Base-by-base conservation (phyloP, 73 alveolate species). In the Paramecium sonneborni region DNA sequence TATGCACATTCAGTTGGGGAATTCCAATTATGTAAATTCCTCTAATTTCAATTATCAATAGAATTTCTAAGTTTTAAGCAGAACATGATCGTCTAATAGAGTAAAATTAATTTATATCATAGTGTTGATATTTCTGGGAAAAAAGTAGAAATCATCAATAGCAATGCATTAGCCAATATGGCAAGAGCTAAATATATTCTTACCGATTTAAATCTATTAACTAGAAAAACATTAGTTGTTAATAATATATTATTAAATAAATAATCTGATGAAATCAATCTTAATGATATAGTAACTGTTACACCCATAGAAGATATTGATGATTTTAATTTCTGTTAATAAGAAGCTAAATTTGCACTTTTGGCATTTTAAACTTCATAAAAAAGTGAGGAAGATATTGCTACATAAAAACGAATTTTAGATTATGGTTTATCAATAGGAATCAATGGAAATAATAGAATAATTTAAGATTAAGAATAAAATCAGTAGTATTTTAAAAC, bases 361-460 rank as follows among this genome's bases (percentile, higher is more conserved):
- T 37, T 72, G 3, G 30, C 86, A 5, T 72, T 72, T 32, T 12
- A 72, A 35, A 28, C 57, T 38, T 8, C 7, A 14, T 10, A 37
- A 34, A 72, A 72, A 72, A 35, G 58, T n/a, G 52, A 72, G 32
- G 86, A 72, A n/a, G 86, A 72, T 11, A 72, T 72, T 72, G 86
- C 86, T 32, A 72, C 44, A 3, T 15, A 37, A 21, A 34, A 72
- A 72, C n/a, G 35, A 37, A 35, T 72, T 20, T 10, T 72, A 14
- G 57, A 72, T 34, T 72, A 72, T 37, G 86, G 57, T 8, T 37
- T 72, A 38, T 35, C 44, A 1, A 20, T 72, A 15, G 86, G 86
- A 34, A 38, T 21, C 11, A 72, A 72, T 15, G 86, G 86, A 72
- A 35, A 1, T 0, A 10, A 0, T 15, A 30, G 57, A 15, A 72